Evolutionary conservation across 2,329 filamentous ascomycete species (phyloP).

Genomic region (Calonectria hongkongensis): DNA sequence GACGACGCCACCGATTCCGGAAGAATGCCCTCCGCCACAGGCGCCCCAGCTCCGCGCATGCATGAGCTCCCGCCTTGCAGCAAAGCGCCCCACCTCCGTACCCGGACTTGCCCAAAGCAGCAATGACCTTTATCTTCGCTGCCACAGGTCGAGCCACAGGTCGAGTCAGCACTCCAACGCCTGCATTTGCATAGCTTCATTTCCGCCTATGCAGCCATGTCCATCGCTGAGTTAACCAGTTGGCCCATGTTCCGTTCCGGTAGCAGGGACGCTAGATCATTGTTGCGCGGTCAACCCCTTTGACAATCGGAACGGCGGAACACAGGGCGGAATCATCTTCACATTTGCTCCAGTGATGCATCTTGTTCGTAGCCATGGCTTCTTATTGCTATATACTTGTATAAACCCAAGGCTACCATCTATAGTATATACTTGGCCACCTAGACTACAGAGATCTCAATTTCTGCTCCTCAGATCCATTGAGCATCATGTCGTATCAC

Average conservation of each 20-base stretch:
- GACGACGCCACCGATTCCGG: conserved; percentile 55
- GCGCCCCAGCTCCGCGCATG: conserved; percentile 48
- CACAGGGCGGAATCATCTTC: not conserved
- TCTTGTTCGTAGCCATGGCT: conserved; percentile 26
- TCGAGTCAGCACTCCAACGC: not conserved
- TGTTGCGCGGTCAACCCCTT: not conserved
- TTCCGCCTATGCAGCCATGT: not conserved
- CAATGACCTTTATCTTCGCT: conserved; percentile 40
- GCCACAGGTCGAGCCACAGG: not conserved
- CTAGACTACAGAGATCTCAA: conserved; percentile 47
- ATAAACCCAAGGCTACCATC: conserved; percentile 44
- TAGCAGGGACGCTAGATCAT: not conserved
- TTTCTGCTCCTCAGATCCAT: conserved; percentile 27
- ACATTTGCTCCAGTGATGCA: not conserved
- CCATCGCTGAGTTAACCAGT: not conserved
- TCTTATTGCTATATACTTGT: conserved; percentile 42
- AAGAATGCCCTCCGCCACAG: conserved; percentile 56
- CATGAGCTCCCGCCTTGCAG: conserved; percentile 52
- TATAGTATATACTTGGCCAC: conserved; percentile 45
- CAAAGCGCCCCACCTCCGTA: conserved; percentile 41
- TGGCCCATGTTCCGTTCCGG: not conserved
- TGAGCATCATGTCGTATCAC: conserved; percentile 25
- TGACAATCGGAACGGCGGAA: conserved; percentile 17
- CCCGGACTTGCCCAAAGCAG: conserved; percentile 57
- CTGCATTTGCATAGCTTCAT: not conserved